Evolutionary conservation across 1,139 yeast species (phyloP), one percentile per base, ranked within the genome.

Genomic region (Saccharomyces hybrid): DNA sequence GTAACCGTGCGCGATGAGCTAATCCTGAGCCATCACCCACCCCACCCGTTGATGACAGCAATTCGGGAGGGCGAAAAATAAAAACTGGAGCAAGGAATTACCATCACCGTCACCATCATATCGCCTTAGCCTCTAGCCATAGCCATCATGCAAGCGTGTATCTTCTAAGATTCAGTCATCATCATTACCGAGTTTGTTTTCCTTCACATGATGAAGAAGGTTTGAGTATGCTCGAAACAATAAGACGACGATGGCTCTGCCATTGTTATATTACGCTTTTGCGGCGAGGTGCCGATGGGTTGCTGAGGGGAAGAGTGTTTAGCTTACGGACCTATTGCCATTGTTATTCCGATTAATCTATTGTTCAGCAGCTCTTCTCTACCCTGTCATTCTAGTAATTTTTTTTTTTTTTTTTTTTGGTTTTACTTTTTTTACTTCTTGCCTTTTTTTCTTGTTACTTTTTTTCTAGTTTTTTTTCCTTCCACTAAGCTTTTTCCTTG

Each of bases 21-120:
- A 38, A 16, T 20, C 44, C 44, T 38, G 44, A 38, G 44, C 25
- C 44, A 38, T 38, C 44, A 38, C 44, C 44, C 44, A 38, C 44
- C 44, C 44, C 44, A 38, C 44, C 44, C 44, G 44, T 16, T 38
- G 44, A 38, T 38, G 44, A 38, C 44, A 38, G 44, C 44, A 38
- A 38, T 38, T 38, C 44, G 44, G 44, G 25, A 38, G 44, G 25
- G 44, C 44, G 26, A 38, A 38, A 34, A 38, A 38, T 20, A 16
- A 16, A 38, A 38, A 38, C 44, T 38, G 44, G 44, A 38, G 44
- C 44, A 38, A 14, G 44, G 13, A 38, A 38, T 20, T 20, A 20
- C 25, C 44, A 38, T 38, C 44, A 38, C 25, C 44, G 13, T 38
- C 44, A 20, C 44, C 44, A 38, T 38, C 44, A 9, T 20, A 38